phyloP scores from a whole-genome alignment of 139 green algal genomes.

The Dunaliella sp. region DNA sequence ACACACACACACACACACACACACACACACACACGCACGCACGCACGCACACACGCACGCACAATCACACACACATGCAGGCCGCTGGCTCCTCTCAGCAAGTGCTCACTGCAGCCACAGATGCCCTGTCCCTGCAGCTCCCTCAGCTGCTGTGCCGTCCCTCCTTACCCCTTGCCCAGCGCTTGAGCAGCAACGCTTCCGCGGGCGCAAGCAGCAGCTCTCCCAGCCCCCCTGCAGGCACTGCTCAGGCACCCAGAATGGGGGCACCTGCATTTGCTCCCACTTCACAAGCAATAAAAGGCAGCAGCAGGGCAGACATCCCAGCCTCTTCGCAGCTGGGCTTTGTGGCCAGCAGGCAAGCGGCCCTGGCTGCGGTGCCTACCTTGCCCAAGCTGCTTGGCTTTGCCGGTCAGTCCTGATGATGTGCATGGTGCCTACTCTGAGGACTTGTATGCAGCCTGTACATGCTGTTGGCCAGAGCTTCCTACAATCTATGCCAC shows the following conservation, averaged over 20 bases:
- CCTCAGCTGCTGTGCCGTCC: not conserved
- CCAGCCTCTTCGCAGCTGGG: not conserved
- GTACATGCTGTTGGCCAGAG: no score
- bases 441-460: no score
- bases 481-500: no score
- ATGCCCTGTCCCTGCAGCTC: not conserved
- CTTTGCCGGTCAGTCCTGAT: not conserved
- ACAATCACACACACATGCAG: not conserved
- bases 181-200: not conserved
- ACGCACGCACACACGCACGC: not conserved
- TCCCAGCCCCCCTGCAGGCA: not conserved
- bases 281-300: not conserved
- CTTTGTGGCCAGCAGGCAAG: not conserved
- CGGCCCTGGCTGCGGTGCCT: not conserved
- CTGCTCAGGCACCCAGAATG: no score
- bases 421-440: no score
- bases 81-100: not conserved
- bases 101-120: not conserved
- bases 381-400: constrained; percentile 7
- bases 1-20: not conserved
- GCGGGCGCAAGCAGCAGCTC: not conserved
- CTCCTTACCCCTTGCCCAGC: not conserved
- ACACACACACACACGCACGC: not conserved
- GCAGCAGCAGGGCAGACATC: not conserved
- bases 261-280: no score